Percentiles rank a stretch among this genome's conserved stretches.
Evolutionary conservation across 2,329 filamentous ascomycete genomes (phyloP).

Genomic region (Cladosporium phlei): DNA sequence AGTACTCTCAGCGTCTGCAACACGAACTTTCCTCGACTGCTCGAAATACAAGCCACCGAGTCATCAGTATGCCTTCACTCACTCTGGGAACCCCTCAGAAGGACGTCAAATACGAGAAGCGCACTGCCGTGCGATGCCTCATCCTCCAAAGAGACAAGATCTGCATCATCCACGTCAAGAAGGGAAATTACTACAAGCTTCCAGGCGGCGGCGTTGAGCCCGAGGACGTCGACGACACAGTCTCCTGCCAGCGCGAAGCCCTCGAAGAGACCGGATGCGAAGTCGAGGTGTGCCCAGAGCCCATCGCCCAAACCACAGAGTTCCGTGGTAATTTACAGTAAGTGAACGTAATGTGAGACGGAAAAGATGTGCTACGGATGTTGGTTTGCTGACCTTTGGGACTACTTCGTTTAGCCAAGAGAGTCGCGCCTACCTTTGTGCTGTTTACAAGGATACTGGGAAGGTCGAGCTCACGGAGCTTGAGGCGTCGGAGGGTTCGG

Average conservation of each 20-base stretch:
- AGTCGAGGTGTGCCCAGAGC: background rate
- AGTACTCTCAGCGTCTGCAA: too few species aligned
- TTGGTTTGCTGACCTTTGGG: too few species aligned
- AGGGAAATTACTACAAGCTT: conserved; percentile 17
- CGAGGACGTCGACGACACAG: conserved; percentile 7
- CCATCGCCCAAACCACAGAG: conserved; percentile 9
- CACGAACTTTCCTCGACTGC: too few species aligned
- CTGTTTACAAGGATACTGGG: background rate
- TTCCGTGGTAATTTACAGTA: background rate
- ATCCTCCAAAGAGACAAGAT: background rate
- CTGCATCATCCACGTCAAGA: background rate
- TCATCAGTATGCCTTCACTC: background rate
- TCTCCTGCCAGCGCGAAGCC: conserved; percentile 9
- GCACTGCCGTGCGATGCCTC: background rate
- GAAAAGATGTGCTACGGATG: too few species aligned
- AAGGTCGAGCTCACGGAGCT: background rate
- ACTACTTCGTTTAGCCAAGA: too few species aligned
- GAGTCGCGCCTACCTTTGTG: background rate
- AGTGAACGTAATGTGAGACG: too few species aligned
- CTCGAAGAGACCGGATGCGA: conserved; percentile 17
- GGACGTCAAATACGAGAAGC: background rate
- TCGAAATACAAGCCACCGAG: too few species aligned
- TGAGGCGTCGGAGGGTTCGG: background rate
- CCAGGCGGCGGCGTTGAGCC: conserved; percentile 14
- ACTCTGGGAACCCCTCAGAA: background rate